Conservation (phyloP, 306 rosid species). For the Citrullus mucosospermus region DNA sequence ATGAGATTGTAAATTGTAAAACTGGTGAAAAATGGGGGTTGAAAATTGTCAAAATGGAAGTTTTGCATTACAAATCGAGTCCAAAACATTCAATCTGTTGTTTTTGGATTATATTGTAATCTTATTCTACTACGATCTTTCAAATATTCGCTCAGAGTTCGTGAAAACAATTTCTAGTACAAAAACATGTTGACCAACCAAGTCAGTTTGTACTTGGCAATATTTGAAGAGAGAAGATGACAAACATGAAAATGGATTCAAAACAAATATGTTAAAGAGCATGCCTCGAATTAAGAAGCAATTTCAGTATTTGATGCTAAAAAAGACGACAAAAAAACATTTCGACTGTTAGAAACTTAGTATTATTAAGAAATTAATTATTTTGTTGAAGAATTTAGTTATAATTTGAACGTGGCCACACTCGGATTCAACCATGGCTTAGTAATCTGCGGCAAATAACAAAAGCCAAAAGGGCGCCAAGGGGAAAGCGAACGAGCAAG, state of each 20-base stretch:
- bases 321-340: neutral
- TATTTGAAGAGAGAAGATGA: neutral
- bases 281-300: neutral
- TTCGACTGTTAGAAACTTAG: neutral
- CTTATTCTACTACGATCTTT: too few species aligned
- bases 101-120: too few species aligned
- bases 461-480: constrained; percentile 6
- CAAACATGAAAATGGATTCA: neutral
- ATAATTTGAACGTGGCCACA: neutral
- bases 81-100: too few species aligned
- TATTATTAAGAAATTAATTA: neutral
- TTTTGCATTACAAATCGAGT: too few species aligned
- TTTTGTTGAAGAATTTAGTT: neutral
- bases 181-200: neutral
- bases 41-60: too few species aligned
- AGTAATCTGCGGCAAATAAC: neutral
- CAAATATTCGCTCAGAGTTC: too few species aligned
- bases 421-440: neutral
- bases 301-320: neutral
- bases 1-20: too few species aligned
- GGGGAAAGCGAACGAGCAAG: neutral
- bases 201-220: neutral
- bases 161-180: too few species aligned
- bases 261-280: neutral
- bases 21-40: too few species aligned